These are phyloP conservation scores for Candida anutae DNA, from an alignment of 1,139 yeast species.

Conservation along the genomic window DNA sequence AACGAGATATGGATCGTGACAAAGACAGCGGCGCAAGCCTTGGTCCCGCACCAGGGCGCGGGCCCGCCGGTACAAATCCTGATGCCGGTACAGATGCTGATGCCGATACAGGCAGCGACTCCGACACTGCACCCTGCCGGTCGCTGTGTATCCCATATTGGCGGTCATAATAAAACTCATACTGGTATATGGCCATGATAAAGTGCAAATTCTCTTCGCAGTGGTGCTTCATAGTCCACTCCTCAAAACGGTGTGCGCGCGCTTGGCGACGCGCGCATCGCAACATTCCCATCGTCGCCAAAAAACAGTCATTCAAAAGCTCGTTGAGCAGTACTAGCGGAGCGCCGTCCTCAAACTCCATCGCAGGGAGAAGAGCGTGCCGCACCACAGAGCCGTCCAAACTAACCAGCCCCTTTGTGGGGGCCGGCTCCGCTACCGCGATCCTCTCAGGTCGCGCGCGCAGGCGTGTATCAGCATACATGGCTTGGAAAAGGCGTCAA, in stretches of 20 bases:
- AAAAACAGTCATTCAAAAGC: constrained; percentile 16
- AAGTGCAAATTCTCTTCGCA: constrained; percentile 42
- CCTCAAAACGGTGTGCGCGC: constrained; percentile 9
- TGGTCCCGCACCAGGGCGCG: too few relatives aligned
- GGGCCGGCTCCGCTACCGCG: too few relatives aligned
- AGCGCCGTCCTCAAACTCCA: background rate
- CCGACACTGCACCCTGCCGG: constrained; percentile 5
- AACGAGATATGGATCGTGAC: too few relatives aligned
- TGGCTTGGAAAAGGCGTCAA: too few relatives aligned
- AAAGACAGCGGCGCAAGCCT: too few relatives aligned
- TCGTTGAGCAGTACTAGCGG: constrained; percentile 11
- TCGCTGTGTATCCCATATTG: constrained; percentile 10
- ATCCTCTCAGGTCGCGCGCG: too few relatives aligned
- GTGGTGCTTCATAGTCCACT: constrained; percentile 17
- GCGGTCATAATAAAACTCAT: constrained; percentile 23
- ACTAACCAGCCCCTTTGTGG: too few relatives aligned
- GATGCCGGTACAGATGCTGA: constrained; percentile 1
- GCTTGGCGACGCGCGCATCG: constrained; percentile 6
- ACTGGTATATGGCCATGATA: constrained; percentile 37
- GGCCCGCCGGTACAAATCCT: too few relatives aligned
- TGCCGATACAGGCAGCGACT: constrained; percentile 2
- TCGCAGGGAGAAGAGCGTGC: too few relatives aligned
- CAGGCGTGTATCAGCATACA: too few relatives aligned
- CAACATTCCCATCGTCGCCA: constrained; percentile 10
- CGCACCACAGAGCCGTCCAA: too few relatives aligned